Percentiles rank a stretch among this genome's conserved stretches.
Conservation (phyloP, 176 grass and related monocot species). For the Alloteropsis semialata region DNA sequence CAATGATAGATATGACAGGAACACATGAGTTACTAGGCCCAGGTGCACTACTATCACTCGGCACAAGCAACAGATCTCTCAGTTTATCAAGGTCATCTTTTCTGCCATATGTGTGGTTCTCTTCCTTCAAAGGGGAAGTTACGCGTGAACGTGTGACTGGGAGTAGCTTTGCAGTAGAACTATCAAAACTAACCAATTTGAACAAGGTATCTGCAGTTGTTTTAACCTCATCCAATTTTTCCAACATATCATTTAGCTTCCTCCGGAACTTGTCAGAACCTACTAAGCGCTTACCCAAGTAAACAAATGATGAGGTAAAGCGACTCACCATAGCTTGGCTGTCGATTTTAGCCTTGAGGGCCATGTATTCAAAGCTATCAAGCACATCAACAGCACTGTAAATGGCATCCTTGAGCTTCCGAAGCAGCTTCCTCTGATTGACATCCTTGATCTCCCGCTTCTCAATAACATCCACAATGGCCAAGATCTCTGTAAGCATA, state of each 20-base stretch:
- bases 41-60: neutral
- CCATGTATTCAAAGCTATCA: conserved; percentile 54
- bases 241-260: conserved; percentile 42
- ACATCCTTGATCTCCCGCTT: conserved; percentile 37
- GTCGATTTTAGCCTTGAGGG: conserved; percentile 35
- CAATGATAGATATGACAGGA: conserved; percentile 45
- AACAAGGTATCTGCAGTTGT: conserved; percentile 47
- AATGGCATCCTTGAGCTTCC: conserved; percentile 56
- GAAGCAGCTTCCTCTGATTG: conserved; percentile 43
- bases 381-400: conserved; percentile 62
- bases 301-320: conserved; percentile 7
- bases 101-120: conserved; percentile 44
- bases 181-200: conserved; percentile 36
- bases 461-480: conserved; percentile 44
- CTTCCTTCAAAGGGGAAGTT: conserved; percentile 38
- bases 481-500: conserved; percentile 47
- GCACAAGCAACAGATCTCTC: conserved; percentile 34
- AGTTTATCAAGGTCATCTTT: conserved; percentile 37
- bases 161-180: conserved; percentile 22
- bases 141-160: conserved; percentile 20
- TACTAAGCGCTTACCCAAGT: conserved; percentile 29
- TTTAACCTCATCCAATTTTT: conserved; percentile 48
- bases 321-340: conserved; percentile 18
- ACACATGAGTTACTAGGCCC: conserved; percentile 1
- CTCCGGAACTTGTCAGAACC: conserved; percentile 8